phyloP scores from a whole-genome alignment of 331 rosid genomes.

The Stylosanthes scabra region DNA sequence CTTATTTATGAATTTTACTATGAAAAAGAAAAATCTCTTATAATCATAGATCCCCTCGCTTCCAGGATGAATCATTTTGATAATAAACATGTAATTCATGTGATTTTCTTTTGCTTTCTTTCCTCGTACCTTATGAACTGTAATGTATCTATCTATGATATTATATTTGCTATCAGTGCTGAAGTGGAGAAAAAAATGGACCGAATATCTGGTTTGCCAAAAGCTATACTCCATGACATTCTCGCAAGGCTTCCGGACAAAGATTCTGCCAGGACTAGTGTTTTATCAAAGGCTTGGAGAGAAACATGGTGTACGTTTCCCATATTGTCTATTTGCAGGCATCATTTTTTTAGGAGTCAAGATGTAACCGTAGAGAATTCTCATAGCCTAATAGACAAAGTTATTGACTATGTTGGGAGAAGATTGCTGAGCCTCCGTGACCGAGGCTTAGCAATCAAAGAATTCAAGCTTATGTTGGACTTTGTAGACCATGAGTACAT shows the following conservation, averaged over 20 bases:
- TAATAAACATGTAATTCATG: neutral
- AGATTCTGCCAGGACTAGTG: slow-evolving; percentile 38
- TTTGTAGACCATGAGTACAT: neutral
- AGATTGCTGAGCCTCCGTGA: slow-evolving; percentile 20
- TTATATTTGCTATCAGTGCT: neutral
- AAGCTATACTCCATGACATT: slow-evolving; percentile 28
- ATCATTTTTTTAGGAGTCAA: no score
- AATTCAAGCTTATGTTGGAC: slow-evolving; percentile 8
- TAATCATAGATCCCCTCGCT: neutral
- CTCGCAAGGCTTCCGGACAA: slow-evolving; percentile 13
- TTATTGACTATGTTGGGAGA: slow-evolving; percentile 9
- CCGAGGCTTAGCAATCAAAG: slow-evolving; percentile 29
- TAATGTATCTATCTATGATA: neutral
- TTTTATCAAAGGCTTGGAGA: slow-evolving; percentile 37
- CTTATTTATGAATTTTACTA: neutral
- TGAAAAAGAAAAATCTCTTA: neutral
- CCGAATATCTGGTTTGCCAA: slow-evolving; percentile 15
- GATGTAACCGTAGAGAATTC: neutral
- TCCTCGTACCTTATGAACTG: neutral
- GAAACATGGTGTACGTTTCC: slow-evolving; percentile 37
- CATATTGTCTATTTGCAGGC: neutral
- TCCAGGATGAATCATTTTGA: no score
- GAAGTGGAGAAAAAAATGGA: slow-evolving; percentile 14
- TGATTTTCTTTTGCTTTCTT: no score
- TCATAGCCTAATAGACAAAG: neutral